These are phyloP conservation scores for Pseudocercospora fijiensis DNA, from an alignment of 2,329 filamentous ascomycete genomes.

Conservation along the genomic window DNA sequence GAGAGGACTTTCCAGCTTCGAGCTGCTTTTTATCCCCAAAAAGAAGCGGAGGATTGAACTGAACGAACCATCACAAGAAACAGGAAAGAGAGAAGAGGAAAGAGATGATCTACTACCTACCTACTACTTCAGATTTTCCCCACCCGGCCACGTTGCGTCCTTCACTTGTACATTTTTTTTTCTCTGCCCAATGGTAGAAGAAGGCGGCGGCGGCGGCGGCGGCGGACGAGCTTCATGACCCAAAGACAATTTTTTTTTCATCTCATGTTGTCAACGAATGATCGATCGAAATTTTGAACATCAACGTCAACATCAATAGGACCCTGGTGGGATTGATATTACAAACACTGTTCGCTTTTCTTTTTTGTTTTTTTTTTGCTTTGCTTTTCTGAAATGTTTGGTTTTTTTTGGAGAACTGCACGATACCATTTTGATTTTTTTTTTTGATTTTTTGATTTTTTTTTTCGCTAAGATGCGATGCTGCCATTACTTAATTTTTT, in stretches of 20 bases:
- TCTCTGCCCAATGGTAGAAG: neutral
- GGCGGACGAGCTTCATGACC: neutral
- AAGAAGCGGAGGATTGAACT: slow-evolving; percentile 6
- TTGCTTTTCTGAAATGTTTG: neutral
- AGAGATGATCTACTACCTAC: too few species aligned
- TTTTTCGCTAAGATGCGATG: neutral
- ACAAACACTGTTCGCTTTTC: neutral
- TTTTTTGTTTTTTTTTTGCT: neutral
- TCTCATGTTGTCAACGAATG: too few species aligned
- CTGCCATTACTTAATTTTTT: too few species aligned
- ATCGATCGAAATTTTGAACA: too few species aligned
- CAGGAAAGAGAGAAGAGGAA: too few species aligned
- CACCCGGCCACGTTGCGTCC: too few species aligned
- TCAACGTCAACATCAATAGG: neutral
- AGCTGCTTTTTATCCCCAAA: neutral
- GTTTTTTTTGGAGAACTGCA: neutral
- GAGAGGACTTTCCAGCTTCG: neutral
- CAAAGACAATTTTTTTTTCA: too few species aligned
- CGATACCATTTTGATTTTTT: slow-evolving; percentile 7
- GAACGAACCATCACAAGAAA: too few species aligned
- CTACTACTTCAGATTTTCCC: too few species aligned
- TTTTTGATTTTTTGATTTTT: neutral
- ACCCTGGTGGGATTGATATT: neutral
- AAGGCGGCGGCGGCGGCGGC: neutral
- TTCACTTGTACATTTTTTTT: neutral